Conservation (phyloP, 192 early-diverging fungal species). For the Gonapodya prolifera region DNA sequence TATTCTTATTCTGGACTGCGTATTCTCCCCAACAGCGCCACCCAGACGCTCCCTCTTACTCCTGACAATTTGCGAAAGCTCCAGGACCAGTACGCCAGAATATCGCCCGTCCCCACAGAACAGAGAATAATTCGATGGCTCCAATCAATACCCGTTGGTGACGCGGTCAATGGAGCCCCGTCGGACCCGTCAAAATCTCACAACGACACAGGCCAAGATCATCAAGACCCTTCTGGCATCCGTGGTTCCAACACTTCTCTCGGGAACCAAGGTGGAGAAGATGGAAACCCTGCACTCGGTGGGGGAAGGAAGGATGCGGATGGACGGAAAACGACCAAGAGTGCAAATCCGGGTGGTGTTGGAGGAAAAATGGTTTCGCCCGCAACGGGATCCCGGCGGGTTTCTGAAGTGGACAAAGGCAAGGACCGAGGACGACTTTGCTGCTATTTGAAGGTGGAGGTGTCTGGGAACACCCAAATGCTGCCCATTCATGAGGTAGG, state of each 20-base stretch:
- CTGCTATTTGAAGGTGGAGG: slow-evolving; percentile 12
- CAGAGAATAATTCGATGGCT: slow-evolving; percentile 2
- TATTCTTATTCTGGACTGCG: neutral
- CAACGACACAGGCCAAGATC: neutral
- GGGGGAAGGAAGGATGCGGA: neutral
- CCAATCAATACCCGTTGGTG: slow-evolving; percentile 2
- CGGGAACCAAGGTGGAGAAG: neutral
- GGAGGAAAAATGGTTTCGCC: slow-evolving; percentile 4
- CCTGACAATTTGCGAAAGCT: neutral
- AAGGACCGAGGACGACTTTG: slow-evolving; percentile 10
- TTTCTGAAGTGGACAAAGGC: neutral
- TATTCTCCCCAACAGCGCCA: neutral
- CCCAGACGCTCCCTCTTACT: neutral
- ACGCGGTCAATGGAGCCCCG: neutral
- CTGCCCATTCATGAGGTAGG: slow-evolving; percentile 12
- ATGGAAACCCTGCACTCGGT: neutral
- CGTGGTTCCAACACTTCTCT: neutral
- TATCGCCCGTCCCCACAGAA: neutral
- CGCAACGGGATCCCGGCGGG: neutral
- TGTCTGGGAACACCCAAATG: slow-evolving; percentile 10
- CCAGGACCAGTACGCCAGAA: slow-evolving; percentile 1
- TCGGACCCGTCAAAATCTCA: neutral
- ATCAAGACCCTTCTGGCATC: neutral
- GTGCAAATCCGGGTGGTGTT: neutral
- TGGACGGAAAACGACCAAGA: neutral